Evolutionary conservation across 164 flowering plant species (phyloP), one percentile per base, ranked within the genome.

Genomic region (Stephania cephalantha): DNA sequence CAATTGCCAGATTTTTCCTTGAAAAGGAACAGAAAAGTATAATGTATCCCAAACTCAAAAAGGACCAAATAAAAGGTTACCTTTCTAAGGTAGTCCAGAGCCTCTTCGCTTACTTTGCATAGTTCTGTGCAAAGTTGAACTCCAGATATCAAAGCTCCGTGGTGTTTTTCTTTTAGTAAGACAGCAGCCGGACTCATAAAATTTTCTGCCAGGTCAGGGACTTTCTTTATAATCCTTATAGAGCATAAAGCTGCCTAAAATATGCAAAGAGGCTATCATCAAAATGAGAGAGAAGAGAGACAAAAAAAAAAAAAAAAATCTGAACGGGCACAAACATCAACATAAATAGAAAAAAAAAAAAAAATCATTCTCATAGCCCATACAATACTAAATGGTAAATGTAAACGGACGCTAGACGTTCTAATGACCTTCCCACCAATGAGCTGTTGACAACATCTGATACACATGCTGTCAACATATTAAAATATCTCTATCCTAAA

Each of bases 201-300:
- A 84, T 92, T 96, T 83, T 96, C 99, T 48, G 98, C 97, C 80
- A 96, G 84, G 75, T 96, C 99, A 20, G 99, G 97, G 6, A 92
- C 99, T 85, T 94, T 96, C 88, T 82, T 94, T 74, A 96, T 87
- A 71, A 96, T 96, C 84, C 99, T 88, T 80, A 94, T 87, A 18
- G 95, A 86, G 85, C 99, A 96, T 52, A 96, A 81, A 74, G 99
- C 97, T 74, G 99, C 98, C 99, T 96, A 71, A 63, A 82, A 74
- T 18, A 79, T 68, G 78, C 35, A 73, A 69, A 48, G 31, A 20
- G 52, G 53, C 30, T 29, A 45, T 71, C 52, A 58, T 75, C 52
- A 78, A 45, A 1, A 35, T 69, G 17, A 52, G 25, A 46, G 55
- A 50, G 55, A 50, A 15, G 53, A 69, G 48, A 69, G 22, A 46